A percentile compares a stretch with the other conserved stretches of the same genome.
These are phyloP conservation scores for Mycena alexandri DNA, from an alignment of 768 basidiomycete species.

Conservation along the genomic window DNA sequence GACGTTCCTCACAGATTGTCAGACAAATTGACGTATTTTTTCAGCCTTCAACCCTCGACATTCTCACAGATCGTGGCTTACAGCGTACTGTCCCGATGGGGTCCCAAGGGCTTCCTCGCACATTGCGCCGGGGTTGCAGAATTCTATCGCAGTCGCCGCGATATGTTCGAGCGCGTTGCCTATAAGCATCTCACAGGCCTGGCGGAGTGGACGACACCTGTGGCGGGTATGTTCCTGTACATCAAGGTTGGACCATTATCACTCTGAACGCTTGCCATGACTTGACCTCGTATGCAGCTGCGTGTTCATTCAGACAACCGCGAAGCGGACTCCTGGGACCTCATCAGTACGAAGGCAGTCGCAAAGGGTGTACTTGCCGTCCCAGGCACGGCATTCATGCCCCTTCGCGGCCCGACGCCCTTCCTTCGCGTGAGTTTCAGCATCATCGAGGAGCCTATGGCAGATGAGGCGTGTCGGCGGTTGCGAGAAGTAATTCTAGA, in stretches of 20 bases:
- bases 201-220: constrained; percentile 67
- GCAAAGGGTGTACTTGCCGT: constrained; percentile 35
- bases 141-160: constrained; percentile 68
- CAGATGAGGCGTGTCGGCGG: constrained; percentile 37
- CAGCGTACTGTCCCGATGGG: constrained; percentile 67
- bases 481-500: constrained; percentile 32
- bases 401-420: constrained; percentile 22
- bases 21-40: neutral
- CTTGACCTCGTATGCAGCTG: neutral
- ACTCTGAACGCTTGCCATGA: no score
- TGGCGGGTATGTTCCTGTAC: constrained; percentile 83
- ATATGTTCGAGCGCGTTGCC: constrained; percentile 73
- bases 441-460: constrained; percentile 23
- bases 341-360: constrained; percentile 13
- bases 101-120: constrained; percentile 68
- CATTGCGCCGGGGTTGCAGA: constrained; percentile 68
- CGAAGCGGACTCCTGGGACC: neutral
- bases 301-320: constrained; percentile 13
- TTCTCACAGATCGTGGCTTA: constrained; percentile 63
- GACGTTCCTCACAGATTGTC: no score
- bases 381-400: constrained; percentile 38
- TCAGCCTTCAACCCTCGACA: constrained; percentile 63
- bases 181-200: constrained; percentile 70
- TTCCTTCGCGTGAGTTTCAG: constrained; percentile 38
- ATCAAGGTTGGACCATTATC: constrained; percentile 45